These are phyloP conservation scores for Hibiscus mutabilis DNA, from an alignment of 345 rosid species.

Conservation along the genomic window DNA sequence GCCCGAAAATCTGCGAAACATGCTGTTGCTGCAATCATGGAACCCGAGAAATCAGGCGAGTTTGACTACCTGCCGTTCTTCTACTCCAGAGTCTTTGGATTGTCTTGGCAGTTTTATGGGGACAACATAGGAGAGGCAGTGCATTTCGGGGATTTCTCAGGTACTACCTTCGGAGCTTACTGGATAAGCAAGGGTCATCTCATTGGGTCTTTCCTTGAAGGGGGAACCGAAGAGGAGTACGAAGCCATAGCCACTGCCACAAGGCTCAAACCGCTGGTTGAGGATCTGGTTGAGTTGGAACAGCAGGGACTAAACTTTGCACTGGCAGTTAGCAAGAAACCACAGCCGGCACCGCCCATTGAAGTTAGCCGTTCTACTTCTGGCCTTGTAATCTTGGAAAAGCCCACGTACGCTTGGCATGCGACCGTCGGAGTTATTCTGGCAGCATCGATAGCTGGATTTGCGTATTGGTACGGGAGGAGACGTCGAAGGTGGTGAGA, in stretches of 20 bases:
- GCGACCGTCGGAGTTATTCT: constrained; percentile 70
- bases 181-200: constrained; percentile 83
- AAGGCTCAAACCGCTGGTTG: constrained; percentile 48
- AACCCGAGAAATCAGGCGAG: constrained; percentile 57
- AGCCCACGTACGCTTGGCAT: constrained; percentile 51
- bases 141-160: constrained; percentile 78
- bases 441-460: constrained; percentile 78
- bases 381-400: constrained; percentile 37
- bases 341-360: constrained; percentile 24
- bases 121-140: constrained; percentile 75
- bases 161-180: constrained; percentile 76
- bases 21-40: constrained; percentile 73
- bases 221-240: constrained; percentile 88
- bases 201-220: constrained; percentile 94
- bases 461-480: constrained; percentile 88
- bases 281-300: constrained; percentile 55
- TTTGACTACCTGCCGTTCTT: constrained; percentile 89
- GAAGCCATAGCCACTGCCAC: constrained; percentile 77
- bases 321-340: constrained; percentile 37
- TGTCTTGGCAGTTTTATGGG: constrained; percentile 96
- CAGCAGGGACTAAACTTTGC: constrained; percentile 66
- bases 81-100: constrained; percentile 82
- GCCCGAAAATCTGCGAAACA: constrained; percentile 85
- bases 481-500: constrained; percentile 80
- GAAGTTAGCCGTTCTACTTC: constrained; percentile 16